Conservation (phyloP, 176 grass and related monocot genomes). For the Echinochloa phyllopogon region DNA sequence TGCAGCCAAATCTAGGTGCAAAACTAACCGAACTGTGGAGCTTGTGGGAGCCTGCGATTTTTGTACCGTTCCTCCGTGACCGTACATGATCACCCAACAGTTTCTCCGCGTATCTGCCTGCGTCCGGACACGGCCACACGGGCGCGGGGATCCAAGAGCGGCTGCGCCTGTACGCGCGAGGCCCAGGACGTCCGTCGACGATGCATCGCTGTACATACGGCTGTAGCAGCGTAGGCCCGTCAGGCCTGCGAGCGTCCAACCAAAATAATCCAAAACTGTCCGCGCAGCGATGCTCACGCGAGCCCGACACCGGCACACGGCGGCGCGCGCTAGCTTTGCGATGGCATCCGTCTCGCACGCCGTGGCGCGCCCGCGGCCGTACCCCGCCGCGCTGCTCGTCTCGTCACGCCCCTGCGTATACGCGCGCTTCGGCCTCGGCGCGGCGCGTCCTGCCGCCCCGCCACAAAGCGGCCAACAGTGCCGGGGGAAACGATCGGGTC, state of each 20-base stretch:
- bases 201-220: background rate
- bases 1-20: too few relatives aligned
- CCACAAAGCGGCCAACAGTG: background rate
- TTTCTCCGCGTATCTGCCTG: background rate
- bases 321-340: background rate
- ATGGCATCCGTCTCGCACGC: background rate
- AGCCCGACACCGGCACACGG: constrained; percentile 10
- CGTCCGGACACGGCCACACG: background rate
- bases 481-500: background rate
- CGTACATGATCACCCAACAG: background rate
- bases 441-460: constrained; percentile 3
- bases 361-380: background rate
- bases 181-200: background rate
- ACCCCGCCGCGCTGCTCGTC: background rate
- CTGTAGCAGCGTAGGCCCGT: background rate
- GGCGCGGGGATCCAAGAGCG: background rate
- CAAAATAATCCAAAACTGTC: background rate
- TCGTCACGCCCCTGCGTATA: background rate
- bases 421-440: background rate
- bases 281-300: background rate
- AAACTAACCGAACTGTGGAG: too few relatives aligned
- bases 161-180: background rate
- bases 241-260: background rate
- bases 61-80: background rate
- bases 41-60: too few relatives aligned